Percentiles rank a stretch among this genome's conserved stretches.
Evolutionary conservation across 129 eudicot genomes (phyloP).

Genomic region (Pittosporum tobira): DNA sequence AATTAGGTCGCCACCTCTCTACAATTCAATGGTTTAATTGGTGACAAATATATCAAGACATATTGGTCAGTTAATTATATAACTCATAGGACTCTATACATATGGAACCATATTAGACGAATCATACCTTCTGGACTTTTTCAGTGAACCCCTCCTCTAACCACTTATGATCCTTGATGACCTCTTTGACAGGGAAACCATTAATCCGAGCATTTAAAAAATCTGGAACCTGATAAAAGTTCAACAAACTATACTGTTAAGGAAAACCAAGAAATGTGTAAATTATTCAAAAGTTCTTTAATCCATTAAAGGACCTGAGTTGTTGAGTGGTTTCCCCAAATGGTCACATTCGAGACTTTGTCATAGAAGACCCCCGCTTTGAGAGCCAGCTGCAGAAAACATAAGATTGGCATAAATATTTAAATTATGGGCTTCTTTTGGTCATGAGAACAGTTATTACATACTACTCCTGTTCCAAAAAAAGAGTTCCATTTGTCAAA

Average conservation of each 20-base stretch:
- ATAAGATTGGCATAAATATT: background rate
- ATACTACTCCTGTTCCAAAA: background rate
- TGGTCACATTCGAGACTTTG: constrained; percentile 87
- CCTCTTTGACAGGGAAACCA: constrained; percentile 74
- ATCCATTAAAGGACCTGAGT: constrained; percentile 54
- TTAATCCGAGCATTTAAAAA: constrained; percentile 73
- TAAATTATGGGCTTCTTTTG: background rate
- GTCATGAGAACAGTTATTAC: background rate
- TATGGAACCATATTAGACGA: background rate
- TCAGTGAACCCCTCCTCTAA: constrained; percentile 81
- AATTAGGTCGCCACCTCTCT: constrained; percentile 89
- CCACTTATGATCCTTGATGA: constrained; percentile 78
- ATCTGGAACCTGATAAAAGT: constrained; percentile 65
- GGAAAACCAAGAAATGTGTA: too few relatives aligned
- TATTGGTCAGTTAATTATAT: too few relatives aligned
- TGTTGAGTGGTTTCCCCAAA: constrained; percentile 99
- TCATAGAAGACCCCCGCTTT: constrained; percentile 98
- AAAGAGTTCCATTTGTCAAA: background rate
- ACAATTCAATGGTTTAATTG: background rate
- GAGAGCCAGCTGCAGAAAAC: constrained; percentile 65
- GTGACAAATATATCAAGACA: too few relatives aligned
- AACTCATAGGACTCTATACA: background rate
- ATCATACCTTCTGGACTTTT: constrained; percentile 65
- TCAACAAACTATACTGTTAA: constrained; percentile 12
- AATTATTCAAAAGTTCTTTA: too few relatives aligned